Evolutionary conservation across 495 filamentous ascomycete species (phyloP), one percentile per base, ranked within the genome.

Genomic region (Penicillium canescens): DNA sequence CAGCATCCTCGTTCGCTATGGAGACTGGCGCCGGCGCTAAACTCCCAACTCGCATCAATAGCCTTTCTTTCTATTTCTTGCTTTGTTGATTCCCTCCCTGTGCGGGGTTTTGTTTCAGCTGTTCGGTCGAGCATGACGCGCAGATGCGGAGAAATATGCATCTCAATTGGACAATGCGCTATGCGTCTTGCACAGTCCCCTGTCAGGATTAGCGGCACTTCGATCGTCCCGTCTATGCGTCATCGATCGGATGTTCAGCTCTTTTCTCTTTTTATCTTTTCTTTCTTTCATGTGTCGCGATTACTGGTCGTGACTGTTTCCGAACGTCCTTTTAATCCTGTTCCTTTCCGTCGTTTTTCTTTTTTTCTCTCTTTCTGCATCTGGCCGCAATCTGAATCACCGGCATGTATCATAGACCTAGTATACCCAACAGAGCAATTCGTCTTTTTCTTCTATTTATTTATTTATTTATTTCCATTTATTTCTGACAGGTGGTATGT

Each of bases 371-470:
- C 57, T 16, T 57, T 47, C 46, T 55, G 55, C 56, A 62, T 61
- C 53, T 56, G 55, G 58, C 58, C 61, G 57, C 28, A 58, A 56
- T 60, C 46, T 62, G 61, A 68, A 69, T 66, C 65, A 62, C 58
- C 66, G 62, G 66, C 66, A 65, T 75, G 70, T 75, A 74, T 61
- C 67, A 75, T 75, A 75, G 72, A 75, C 65, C 68, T 72, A 73
- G 71, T 74, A 75, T 75, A 75, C 72, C 72, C 69, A 63, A 61
- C 70, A 59, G 56, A 66, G 69, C 70, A 68, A 63, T 64, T 60
- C 61, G 38, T 58, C 54, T 63, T 65, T 50, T 20, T 40, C 24
- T 36, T 38, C 4, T 26, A 23, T 42, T 20, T 31, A 42, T 18
- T 31, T 31, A 42, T 18, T 31, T 31, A 31, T 31, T 31, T 0